Evolutionary conservation across 805 yeast species (phyloP), one percentile per base, ranked within the genome.

Genomic region (Yarrowia divulgata): DNA sequence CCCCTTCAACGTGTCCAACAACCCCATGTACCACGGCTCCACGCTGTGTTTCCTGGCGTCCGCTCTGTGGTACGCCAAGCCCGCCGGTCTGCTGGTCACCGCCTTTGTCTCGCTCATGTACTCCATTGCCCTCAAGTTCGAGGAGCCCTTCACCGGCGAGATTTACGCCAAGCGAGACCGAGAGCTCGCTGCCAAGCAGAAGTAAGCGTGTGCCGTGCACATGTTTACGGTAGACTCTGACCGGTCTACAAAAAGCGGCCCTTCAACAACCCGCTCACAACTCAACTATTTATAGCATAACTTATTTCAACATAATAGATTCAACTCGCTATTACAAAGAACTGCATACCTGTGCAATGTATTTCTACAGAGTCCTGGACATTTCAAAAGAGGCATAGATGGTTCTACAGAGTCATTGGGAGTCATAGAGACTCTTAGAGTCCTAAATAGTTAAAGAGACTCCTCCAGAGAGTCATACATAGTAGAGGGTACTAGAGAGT

Each of bases 21-120:
- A 95, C 79, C 99, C 99, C 72, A 95, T 95, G 99, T 95, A 95
- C 80, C 89, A 90, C 76, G 99, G 99, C 16, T 90, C 97, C 10
- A 86, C 93, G 29, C 81, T 94, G 73, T 88, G 96, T 67, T 95
- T 95, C 83, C 81, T 95, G 76, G 99, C 97, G 54, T 88, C 96
- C 50, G 94, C 97, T 3, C 82, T 95, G 73, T 90, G 88, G 85
- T 88, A 86, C 77, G 98, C 89, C 39, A 93, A 93, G 78, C 96
- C 98, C 40, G 90, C 97, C 1, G 99, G 99, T 34, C 75, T 95
- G 62, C 80, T 87, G 60, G 86, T 93, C 37, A 82, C 96, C 54
- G 81, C 82, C 2, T 80, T 91, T 72, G 99, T 95, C 8, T 87
- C 85, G 75, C 77, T 88, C 54, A 90, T 94, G 93, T 95, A 95